phyloP scores from a whole-genome alignment of 2,329 filamentous ascomycete species.

The Penicillium rolfsii region DNA sequence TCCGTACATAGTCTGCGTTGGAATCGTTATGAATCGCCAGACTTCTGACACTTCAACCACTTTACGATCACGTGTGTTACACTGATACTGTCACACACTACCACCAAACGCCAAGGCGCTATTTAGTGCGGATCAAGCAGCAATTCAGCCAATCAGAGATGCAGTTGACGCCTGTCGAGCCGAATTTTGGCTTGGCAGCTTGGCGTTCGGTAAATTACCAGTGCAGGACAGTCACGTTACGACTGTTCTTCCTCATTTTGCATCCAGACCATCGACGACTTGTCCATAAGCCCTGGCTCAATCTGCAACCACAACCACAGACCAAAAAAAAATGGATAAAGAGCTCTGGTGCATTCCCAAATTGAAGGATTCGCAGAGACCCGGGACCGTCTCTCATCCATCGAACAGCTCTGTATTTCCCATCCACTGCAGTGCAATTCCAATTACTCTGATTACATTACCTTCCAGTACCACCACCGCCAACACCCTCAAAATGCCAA shows the following conservation, averaged over 20 bases:
- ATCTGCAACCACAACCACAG: neutral
- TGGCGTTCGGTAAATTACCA: conserved; percentile 30
- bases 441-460: neutral
- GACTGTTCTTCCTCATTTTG: neutral
- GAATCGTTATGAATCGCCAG: neutral
- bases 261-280: too few species aligned
- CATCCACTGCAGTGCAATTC: too few species aligned
- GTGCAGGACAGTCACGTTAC: conserved; percentile 17
- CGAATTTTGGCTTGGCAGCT: conserved; percentile 26
- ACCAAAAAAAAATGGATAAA: neutral
- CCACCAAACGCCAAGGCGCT: conserved; percentile 22
- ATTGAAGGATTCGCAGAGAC: neutral
- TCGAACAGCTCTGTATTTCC: neutral
- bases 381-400: neutral
- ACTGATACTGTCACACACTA: neutral
- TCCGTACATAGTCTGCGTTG: too few species aligned
- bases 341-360: neutral
- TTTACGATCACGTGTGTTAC: neutral
- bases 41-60: neutral
- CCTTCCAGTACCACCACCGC: neutral
- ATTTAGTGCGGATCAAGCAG: conserved; percentile 17
- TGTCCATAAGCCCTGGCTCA: neutral
- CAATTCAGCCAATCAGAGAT: conserved; percentile 18
- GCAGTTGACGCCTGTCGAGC: conserved; percentile 3
- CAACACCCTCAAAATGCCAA: conserved; percentile 31